Evolutionary conservation across 805 yeast genomes (phyloP), one percentile per base, ranked within the genome.

Genomic region (Monosporozyma solicola): DNA sequence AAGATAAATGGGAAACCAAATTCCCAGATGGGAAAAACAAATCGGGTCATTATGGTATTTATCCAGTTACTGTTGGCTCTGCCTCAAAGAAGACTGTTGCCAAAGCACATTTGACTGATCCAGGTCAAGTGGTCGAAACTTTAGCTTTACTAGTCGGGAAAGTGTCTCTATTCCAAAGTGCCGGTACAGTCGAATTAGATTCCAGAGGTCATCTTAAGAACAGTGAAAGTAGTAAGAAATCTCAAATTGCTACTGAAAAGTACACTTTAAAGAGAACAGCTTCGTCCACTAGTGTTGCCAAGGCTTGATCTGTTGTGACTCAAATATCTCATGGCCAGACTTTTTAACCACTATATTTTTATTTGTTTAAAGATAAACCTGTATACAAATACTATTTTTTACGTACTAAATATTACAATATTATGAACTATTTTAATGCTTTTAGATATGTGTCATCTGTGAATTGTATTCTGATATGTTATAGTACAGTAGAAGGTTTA

Each of bases 61-160:
- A 82, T 65, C 91, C 97, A 0, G 90, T 88, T 33, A 87, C 95
- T 24, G 95, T 91, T 47, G 97, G 97, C 0, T 95, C 97, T 3
- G 92, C 96, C 0, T 82, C 89, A 9, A 90, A 90, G 67, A 76
- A 79, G 58, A 91, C 97, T 0, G 78, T 81, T 27, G 97, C 97
- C 0, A 84, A 86, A 43, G 83, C 95, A 24, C 96, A 91, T 67
- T 74, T 91, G 63, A 77, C 83, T 45, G 94, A 89, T 64, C 96
- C 97, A 5, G 72, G 77, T 35, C 92, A 87, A 63, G 96, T 91
- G 2, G 68, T 91, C 53, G 95, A 89, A 53, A 86, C 95, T 0
- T 71, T 91, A 59, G 95, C 95, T 2, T 73, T 87, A 51, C 72
- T 88, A 51, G 78, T 87, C 9, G 95, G 95, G n/a, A 80, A 80